Base-by-base conservation (phyloP, 2,329 filamentous ascomycete species). In the Elsinoe perseae region DNA sequence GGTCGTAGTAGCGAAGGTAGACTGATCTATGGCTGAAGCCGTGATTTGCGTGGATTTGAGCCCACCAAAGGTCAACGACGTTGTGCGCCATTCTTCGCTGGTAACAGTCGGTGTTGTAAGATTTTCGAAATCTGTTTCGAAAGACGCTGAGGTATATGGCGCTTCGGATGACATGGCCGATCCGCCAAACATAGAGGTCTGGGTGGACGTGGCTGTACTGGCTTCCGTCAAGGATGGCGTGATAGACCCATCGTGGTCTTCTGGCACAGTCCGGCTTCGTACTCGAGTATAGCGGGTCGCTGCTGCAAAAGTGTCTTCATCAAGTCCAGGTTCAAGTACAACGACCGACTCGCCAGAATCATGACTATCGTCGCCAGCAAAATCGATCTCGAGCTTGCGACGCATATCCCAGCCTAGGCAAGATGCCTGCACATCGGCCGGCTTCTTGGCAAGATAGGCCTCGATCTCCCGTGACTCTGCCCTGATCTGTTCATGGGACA, bases 361-460 rank as follows among this genome's bases (percentile, higher is more conserved):
- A 56, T 81, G 75, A n/a, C 82, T 81, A 70, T 93, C 87, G 61
- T 91, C 88, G 18, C 82, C 83, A 38, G 86, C 86, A 71, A 96
- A 97, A 66, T 98, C 93, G 2, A 95, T 89, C 64, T 93, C 86
- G 2, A 97, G 74, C 60, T 77, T 83, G 59, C 90, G 82, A 54
- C 83, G 83, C 91, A 97, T 97, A 65, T 97, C 88, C 92, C 93
- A 97, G 2, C 87, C 86, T 57, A 86, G 75, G 65, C 87, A 97
- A 1, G 82, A 76, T 64, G 84, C 85, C 20, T 85, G 83, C 68
- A 95, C 95, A 63, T 95, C 82, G 38, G 82, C 80, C 3, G 92
- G 91, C 62, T 82, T 84, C 63, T 86, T 83, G 0, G 75, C 75
- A 16, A 95, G 69, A 62, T 87, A 95, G 40, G 78, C 80, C 63